phyloP scores from a whole-genome alignment of 306 rosid genomes.

The Pachyrhizus erosus region DNA sequence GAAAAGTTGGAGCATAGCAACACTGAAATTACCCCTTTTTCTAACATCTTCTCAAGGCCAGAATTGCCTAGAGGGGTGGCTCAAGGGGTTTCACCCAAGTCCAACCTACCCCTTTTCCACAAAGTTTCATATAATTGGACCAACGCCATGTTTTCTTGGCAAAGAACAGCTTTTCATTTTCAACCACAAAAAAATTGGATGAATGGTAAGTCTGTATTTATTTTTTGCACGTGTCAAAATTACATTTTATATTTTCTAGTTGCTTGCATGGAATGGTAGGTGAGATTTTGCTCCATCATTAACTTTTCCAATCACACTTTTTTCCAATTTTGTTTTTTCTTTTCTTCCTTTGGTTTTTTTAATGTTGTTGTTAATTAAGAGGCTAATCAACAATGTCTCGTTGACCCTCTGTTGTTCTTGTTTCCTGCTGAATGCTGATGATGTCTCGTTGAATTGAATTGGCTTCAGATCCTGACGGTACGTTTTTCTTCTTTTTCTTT shows the following conservation, averaged over 20 bases:
- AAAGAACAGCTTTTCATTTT: constrained; percentile 84
- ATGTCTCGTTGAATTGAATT: constrained; percentile 7
- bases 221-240: background rate
- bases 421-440: background rate
- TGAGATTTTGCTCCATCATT: constrained; percentile 37
- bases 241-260: background rate
- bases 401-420: background rate
- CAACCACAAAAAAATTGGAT: constrained; percentile 84
- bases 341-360: background rate
- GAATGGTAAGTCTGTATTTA: constrained; percentile 67
- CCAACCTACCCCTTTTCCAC: constrained; percentile 48
- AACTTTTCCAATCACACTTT: background rate
- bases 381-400: constrained; percentile 28
- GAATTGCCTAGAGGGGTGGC: constrained; percentile 61
- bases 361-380: background rate
- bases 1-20: background rate
- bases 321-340: background rate
- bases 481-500: background rate
- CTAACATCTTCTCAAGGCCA: background rate
- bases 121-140: constrained; percentile 70
- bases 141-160: constrained; percentile 87
- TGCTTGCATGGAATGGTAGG: constrained; percentile 33
- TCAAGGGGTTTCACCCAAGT: constrained; percentile 77
- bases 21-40: background rate
- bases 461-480: constrained; percentile 88